Conservation (phyloP, 1,284 basidiomycete species). For the Phaffia rhodozyma region DNA sequence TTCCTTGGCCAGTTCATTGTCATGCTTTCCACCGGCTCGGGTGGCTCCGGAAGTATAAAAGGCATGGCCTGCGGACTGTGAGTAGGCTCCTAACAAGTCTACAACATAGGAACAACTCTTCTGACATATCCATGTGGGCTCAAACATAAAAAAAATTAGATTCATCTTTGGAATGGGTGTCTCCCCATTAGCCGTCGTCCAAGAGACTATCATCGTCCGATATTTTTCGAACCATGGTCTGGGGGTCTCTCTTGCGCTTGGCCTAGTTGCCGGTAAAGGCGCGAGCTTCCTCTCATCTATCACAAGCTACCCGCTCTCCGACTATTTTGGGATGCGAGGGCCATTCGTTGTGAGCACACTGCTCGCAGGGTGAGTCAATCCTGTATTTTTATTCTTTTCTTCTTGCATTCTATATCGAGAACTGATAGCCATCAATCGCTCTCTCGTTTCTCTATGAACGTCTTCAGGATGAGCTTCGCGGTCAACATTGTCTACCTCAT, state of each 20-base stretch:
- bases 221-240: conserved; percentile 58
- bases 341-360: conserved; percentile 49
- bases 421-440: background rate
- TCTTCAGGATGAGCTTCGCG: conserved; percentile 51
- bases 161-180: conserved; percentile 59
- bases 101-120: no score
- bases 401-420: background rate
- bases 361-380: conserved; percentile 2
- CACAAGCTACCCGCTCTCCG: conserved; percentile 39
- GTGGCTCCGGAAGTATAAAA: conserved; percentile 33
- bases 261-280: conserved; percentile 61
- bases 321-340: conserved; percentile 48
- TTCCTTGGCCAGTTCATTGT: conserved; percentile 44
- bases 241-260: conserved; percentile 62
- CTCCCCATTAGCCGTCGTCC: conserved; percentile 51
- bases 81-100: background rate
- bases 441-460: conserved; percentile 39
- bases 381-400: background rate
- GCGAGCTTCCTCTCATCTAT: conserved; percentile 61
- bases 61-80: conserved; percentile 53
- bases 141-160: conserved; percentile 35
- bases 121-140: conserved; percentile 12
- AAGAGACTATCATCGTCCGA: conserved; percentile 46
- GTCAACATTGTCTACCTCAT: conserved; percentile 54
- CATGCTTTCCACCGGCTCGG: conserved; percentile 13